phyloP scores from a whole-genome alignment of 129 eudicot genomes.

The Centrapalus pauciflorus region DNA sequence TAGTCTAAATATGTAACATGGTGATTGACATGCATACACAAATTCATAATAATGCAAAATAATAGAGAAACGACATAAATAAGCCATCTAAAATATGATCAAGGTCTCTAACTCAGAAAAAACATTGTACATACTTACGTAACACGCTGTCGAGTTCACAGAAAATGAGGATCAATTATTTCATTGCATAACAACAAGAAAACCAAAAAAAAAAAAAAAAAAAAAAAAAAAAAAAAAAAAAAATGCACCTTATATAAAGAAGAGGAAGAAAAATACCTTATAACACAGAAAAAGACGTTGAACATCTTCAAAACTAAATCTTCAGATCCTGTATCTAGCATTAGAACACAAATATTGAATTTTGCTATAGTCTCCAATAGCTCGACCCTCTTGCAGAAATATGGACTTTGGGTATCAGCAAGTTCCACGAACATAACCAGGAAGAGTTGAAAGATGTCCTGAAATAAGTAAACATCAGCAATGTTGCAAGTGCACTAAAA shows the following conservation, averaged over 20 bases:
- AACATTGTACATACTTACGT: background rate
- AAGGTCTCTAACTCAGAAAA: background rate
- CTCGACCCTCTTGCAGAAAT: conserved; percentile 59
- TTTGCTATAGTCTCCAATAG: conserved; percentile 78
- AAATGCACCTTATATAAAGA: background rate
- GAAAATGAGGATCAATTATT: background rate
- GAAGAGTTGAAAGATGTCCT: conserved; percentile 78
- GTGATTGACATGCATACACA: conserved; percentile 5
- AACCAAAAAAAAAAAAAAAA: background rate
- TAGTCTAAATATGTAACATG: conserved; percentile 5
- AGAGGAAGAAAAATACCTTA: conserved; percentile 41
- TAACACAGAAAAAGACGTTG: conserved; percentile 56
- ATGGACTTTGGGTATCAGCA: conserved; percentile 55
- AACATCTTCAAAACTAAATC: conserved; percentile 76
- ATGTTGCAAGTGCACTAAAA: background rate
- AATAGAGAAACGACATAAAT: background rate
- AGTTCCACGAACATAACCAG: conserved; percentile 75
- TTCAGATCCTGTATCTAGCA: conserved; percentile 79
- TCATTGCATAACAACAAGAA: background rate
- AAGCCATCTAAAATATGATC: conserved; percentile 6
- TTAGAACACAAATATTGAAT: conserved; percentile 61
- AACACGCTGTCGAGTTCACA: background rate
- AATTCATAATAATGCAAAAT: background rate
- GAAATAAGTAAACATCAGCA: conserved; percentile 26
- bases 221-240: background rate